Percentiles rank a stretch among this genome's conserved stretches.
These are phyloP conservation scores for Tuber microsphaerosporum DNA, from an alignment of 495 filamentous ascomycete genomes.

Conservation along the genomic window DNA sequence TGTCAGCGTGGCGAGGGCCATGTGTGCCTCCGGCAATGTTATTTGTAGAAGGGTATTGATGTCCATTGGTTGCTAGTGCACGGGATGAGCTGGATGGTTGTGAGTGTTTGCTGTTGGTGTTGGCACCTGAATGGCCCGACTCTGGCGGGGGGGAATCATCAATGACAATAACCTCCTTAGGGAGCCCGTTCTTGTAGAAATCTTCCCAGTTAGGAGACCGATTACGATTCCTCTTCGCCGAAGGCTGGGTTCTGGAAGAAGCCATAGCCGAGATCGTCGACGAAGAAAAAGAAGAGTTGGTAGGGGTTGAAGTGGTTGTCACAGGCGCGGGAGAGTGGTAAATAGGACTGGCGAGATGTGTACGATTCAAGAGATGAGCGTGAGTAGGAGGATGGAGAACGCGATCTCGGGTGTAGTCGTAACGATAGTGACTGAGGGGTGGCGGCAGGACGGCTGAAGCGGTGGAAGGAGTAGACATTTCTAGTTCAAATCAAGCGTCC, in stretches of 20 bases:
- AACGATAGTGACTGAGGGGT: constrained; percentile 53
- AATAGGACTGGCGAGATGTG: constrained; percentile 30
- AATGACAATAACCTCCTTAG: constrained; percentile 91
- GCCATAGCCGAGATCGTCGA: constrained; percentile 39
- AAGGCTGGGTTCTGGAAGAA: constrained; percentile 29
- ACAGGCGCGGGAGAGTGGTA: constrained; percentile 34
- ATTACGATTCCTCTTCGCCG: constrained; percentile 38
- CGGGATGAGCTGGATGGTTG: constrained; percentile 33
- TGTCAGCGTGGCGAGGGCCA: constrained; percentile 52
- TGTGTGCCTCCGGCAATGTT: constrained; percentile 38
- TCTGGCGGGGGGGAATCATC: constrained; percentile 76
- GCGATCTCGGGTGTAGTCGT: constrained; percentile 49
- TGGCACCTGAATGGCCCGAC: constrained; percentile 16
- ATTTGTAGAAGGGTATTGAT: constrained; percentile 28
- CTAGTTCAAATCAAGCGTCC: constrained; percentile 27
- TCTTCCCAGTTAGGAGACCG: constrained; percentile 70
- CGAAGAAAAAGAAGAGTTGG: constrained; percentile 29
- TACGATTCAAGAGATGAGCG: constrained; percentile 30
- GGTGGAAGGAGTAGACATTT: constrained; percentile 64
- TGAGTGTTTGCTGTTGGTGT: constrained; percentile 30
- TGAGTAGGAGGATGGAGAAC: constrained; percentile 41
- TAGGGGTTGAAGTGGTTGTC: constrained; percentile 41
- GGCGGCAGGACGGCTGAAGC: constrained; percentile 60
- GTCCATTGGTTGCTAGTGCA: constrained; percentile 22
- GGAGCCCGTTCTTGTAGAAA: constrained; percentile 89